Percentiles rank a stretch among this genome's conserved stretches.
Evolutionary conservation across 495 filamentous ascomycete species (phyloP).

Genomic region (Jackrogersella minutella): DNA sequence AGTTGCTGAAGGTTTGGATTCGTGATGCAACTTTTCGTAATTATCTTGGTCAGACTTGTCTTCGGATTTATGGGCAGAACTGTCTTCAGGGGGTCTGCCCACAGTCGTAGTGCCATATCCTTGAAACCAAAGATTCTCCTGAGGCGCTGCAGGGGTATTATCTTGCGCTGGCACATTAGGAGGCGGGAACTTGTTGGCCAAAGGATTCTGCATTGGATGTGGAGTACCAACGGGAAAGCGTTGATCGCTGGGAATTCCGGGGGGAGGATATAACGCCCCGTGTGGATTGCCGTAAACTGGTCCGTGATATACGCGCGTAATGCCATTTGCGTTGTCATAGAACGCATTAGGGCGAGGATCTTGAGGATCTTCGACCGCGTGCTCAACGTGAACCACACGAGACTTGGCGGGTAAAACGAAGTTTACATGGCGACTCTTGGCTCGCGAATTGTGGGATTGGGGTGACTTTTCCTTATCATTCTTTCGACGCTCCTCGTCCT

Average conservation of each 20-base stretch:
- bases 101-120: constrained; percentile 32
- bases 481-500: too few species aligned
- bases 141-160: too few species aligned
- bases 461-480: background rate
- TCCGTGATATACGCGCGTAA: constrained; percentile 60
- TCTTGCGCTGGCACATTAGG: background rate
- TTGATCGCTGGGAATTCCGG: constrained; percentile 12
- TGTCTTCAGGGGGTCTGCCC: constrained; percentile 5
- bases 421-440: constrained; percentile 29
- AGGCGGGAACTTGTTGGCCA: constrained; percentile 37
- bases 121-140: constrained; percentile 26
- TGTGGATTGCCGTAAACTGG: constrained; percentile 55
- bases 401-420: constrained; percentile 49
- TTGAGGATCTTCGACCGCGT: constrained; percentile 48
- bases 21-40: background rate
- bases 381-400: constrained; percentile 54
- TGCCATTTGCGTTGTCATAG: constrained; percentile 50
- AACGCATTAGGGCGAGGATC: constrained; percentile 62
- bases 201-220: constrained; percentile 40
- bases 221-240: constrained; percentile 29
- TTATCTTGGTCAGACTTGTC: background rate
- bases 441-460: background rate
- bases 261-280: constrained; percentile 40
- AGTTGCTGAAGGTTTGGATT: background rate
- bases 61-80: constrained; percentile 7